These are phyloP conservation scores for Macrotyloma uniflorum DNA, from an alignment of 306 rosid species.

Conservation along the genomic window DNA sequence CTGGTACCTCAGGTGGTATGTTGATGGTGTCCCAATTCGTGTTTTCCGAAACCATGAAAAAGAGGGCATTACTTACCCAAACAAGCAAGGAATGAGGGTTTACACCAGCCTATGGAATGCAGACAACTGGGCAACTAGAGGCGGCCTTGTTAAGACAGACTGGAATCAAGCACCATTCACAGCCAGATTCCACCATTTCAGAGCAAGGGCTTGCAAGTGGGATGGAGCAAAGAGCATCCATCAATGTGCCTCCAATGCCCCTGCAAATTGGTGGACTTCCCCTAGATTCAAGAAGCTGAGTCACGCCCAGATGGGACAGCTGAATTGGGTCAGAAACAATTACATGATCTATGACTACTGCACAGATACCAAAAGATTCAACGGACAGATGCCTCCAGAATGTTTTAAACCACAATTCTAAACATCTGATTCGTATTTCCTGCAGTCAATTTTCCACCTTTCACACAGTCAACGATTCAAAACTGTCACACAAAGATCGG, in stretches of 20 bases:
- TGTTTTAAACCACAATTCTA: conserved; percentile 55
- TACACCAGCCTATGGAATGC: conserved; percentile 79
- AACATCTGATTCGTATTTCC: neutral
- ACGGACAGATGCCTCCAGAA: conserved; percentile 56
- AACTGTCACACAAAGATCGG: neutral
- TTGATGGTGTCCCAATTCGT: conserved; percentile 63
- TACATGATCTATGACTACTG: conserved; percentile 76
- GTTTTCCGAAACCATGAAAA: conserved; percentile 67
- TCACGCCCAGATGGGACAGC: conserved; percentile 38
- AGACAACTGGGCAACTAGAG: conserved; percentile 85
- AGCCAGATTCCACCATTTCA: conserved; percentile 52
- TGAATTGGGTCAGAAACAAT: conserved; percentile 56
- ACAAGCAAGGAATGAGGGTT: conserved; percentile 74
- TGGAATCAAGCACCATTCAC: conserved; percentile 65
- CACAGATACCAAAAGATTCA: conserved; percentile 63
- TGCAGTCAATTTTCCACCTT: neutral
- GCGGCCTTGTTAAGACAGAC: conserved; percentile 65
- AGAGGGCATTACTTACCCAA: conserved; percentile 66
- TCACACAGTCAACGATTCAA: neutral
- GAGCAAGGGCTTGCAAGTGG: conserved; percentile 81
- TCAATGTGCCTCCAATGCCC: conserved; percentile 52
- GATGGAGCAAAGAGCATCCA: conserved; percentile 51
- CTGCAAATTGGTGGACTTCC: conserved; percentile 77
- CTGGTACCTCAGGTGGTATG: conserved; percentile 68
- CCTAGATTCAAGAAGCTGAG: conserved; percentile 47